Evolutionary conservation across 176 grass and related monocot genomes (phyloP).

Genomic region (Oryza australiensis): DNA sequence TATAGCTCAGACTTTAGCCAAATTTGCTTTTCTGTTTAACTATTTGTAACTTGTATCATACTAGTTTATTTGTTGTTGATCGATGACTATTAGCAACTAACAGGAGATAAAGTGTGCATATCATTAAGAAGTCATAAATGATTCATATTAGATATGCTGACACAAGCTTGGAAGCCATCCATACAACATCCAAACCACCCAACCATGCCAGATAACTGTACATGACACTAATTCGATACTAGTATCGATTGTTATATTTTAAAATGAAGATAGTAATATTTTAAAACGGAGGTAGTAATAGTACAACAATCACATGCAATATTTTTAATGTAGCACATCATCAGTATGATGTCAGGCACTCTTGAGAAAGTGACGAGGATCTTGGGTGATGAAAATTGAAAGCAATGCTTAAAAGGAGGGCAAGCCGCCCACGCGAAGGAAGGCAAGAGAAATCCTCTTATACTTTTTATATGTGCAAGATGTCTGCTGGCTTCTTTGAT

Average conservation of each 20-base stretch:
- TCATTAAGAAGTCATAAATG: not conserved
- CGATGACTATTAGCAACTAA: not conserved
- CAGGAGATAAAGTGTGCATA: not conserved
- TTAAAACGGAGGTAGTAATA: no score
- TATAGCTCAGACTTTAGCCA: not conserved
- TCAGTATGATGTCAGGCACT: not conserved
- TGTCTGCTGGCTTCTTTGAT: not conserved
- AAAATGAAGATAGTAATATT: no score
- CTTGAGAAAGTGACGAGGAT: not conserved
- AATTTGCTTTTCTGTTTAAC: not conserved
- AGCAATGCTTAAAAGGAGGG: not conserved
- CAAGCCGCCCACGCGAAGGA: conserved; percentile 31
- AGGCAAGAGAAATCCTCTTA: not conserved
- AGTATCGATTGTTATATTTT: no score
- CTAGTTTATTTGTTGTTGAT: not conserved
- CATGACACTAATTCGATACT: no score
- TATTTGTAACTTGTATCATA: not conserved
- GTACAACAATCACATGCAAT: not conserved
- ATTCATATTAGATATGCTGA: not conserved
- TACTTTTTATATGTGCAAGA: not conserved
- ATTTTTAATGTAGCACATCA: not conserved
- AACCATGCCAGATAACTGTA: not conserved
- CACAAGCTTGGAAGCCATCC: not conserved
- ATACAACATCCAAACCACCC: not conserved
- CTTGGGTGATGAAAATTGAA: not conserved